phyloP scores from a whole-genome alignment of 1,139 yeast species.

The Sugiyamaella castrensis region DNA sequence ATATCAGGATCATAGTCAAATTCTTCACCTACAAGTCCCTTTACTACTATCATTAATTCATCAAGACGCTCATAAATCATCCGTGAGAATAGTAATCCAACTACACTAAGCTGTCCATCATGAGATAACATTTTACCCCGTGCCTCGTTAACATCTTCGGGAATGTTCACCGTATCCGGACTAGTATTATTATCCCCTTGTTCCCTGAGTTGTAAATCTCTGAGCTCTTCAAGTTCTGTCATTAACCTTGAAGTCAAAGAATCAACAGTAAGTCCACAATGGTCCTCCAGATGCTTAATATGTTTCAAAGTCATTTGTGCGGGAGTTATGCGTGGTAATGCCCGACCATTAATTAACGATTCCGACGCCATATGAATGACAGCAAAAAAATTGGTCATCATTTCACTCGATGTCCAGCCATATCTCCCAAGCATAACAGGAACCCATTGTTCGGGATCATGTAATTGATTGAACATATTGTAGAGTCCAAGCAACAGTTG shows the following conservation, averaged over 20 bases:
- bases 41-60: slow-evolving; percentile 28
- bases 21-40: slow-evolving; percentile 34
- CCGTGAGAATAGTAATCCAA: slow-evolving; percentile 27
- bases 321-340: slow-evolving; percentile 33
- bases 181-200: slow-evolving; percentile 4
- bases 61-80: slow-evolving; percentile 32
- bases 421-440: slow-evolving; percentile 19
- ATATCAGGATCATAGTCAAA: slow-evolving; percentile 24
- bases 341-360: slow-evolving; percentile 28
- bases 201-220: neutral
- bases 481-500: slow-evolving; percentile 26
- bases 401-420: slow-evolving; percentile 31
- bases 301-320: slow-evolving; percentile 28
- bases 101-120: slow-evolving; percentile 28
- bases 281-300: slow-evolving; percentile 18
- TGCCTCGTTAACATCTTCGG: neutral
- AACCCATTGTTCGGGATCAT: slow-evolving; percentile 22
- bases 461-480: slow-evolving; percentile 23
- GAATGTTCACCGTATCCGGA: neutral
- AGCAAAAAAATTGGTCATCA: slow-evolving; percentile 32
- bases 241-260: slow-evolving; percentile 1
- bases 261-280: slow-evolving; percentile 17
- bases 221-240: slow-evolving; percentile 10
- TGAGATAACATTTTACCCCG: slow-evolving; percentile 11
- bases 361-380: slow-evolving; percentile 31